Conservation (phyloP, 2,329 filamentous ascomycete genomes). For the Colletotrichum spinosum region DNA sequence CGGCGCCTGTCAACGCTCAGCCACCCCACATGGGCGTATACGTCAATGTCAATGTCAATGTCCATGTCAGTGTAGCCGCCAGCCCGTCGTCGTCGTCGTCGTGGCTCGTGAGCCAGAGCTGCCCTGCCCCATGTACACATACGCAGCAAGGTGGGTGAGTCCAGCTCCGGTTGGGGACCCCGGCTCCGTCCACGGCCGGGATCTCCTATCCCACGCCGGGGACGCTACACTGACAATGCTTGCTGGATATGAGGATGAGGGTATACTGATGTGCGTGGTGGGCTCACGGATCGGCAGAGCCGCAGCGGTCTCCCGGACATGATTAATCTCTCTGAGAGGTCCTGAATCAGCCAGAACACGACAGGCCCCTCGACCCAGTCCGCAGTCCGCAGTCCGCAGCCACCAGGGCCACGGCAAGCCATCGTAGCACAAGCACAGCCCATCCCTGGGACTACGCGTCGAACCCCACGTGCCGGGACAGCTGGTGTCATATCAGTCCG, state of each 20-base stretch:
- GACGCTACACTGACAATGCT: no score
- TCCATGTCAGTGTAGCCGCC: neutral
- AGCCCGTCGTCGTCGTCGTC: conserved; percentile 8
- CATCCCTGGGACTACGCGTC: conserved; percentile 24
- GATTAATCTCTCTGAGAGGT: conserved; percentile 29
- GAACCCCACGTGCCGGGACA: conserved; percentile 30
- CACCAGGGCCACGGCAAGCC: no score
- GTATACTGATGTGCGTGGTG: no score
- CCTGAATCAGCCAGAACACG: conserved; percentile 29
- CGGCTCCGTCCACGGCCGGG: conserved; percentile 7
- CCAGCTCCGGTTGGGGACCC: conserved; percentile 13
- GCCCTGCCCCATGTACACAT: no score
- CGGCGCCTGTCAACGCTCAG: conserved; percentile 8
- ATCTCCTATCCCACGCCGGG: neutral
- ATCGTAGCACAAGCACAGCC: neutral
- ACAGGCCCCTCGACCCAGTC: conserved; percentile 2
- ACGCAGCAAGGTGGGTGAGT: conserved; percentile 15
- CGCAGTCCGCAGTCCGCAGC: neutral
- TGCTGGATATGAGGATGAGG: no score
- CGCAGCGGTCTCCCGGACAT: conserved; percentile 16
- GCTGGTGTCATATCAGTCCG: conserved; percentile 20
- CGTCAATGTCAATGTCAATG: conserved; percentile 14
- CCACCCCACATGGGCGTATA: conserved; percentile 14
- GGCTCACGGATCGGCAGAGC: conserved; percentile 13
- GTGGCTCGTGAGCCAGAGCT: no score